These are phyloP conservation scores for Tetratostichococcus sp. DNA, from an alignment of 139 green algal genomes.

Conservation along the genomic window DNA sequence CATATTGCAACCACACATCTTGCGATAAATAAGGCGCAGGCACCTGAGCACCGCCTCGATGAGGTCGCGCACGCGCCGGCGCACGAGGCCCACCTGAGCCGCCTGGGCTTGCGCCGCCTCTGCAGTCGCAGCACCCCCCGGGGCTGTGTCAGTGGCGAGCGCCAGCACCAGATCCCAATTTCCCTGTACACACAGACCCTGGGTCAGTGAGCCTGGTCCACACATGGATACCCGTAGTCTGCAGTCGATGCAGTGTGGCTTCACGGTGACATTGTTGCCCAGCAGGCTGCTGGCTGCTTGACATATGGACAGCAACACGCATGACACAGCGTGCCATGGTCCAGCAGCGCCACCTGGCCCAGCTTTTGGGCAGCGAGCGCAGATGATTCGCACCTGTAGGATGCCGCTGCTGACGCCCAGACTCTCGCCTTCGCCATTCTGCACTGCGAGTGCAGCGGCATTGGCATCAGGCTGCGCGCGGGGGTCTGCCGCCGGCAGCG, in stretches of 20 bases:
- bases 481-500: constrained; percentile 5
- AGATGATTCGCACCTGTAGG: constrained; percentile 39
- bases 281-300: too few species aligned
- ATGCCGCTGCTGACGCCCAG: constrained; percentile 55
- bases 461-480: background rate
- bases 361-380: too few species aligned
- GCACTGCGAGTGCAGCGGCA: constrained; percentile 22
- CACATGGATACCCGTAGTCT: too few species aligned
- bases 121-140: background rate
- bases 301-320: too few species aligned
- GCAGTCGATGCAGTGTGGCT: too few species aligned
- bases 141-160: constrained; percentile 41
- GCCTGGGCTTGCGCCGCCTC: background rate
- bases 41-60: constrained; percentile 65
- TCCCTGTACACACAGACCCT: constrained; percentile 42
- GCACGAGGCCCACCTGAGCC: constrained; percentile 24
- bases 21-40: background rate
- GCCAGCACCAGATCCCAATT: constrained; percentile 53
- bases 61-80: constrained; percentile 56
- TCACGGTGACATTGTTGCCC: too few species aligned
- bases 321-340: too few species aligned
- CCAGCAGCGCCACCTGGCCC: too few species aligned
- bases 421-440: constrained; percentile 65
- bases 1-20: too few species aligned
- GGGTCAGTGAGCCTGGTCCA: too few species aligned